Evolutionary conservation across 1,284 basidiomycete genomes (phyloP).

Genomic region (Pseudozyma flocculosa): DNA sequence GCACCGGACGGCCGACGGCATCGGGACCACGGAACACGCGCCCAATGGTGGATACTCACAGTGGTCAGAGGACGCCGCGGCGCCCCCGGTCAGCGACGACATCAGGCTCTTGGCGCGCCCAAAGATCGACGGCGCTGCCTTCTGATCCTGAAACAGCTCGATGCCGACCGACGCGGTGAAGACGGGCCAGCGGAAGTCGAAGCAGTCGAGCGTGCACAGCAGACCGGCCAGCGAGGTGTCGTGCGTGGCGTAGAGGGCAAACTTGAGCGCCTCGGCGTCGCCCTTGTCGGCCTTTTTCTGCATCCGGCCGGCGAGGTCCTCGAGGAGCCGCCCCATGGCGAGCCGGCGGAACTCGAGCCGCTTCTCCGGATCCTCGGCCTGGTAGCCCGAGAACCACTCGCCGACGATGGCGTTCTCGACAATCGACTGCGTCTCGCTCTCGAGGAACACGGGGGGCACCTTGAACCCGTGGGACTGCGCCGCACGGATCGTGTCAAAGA

Average conservation of each 20-base stretch:
- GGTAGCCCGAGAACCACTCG: slow-evolving; percentile 74
- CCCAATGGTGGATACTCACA: slow-evolving; percentile 1
- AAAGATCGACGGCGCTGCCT: slow-evolving; percentile 16
- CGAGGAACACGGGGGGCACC: slow-evolving; percentile 31
- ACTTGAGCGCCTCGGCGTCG: slow-evolving; percentile 33
- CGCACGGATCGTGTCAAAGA: slow-evolving; percentile 69
- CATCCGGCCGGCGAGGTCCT: slow-evolving; percentile 68
- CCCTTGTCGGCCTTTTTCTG: slow-evolving; percentile 26
- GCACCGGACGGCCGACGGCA: too few species aligned
- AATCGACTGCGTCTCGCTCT: slow-evolving; percentile 12
- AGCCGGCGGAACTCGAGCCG: slow-evolving; percentile 71
- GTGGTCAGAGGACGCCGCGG: slow-evolving; percentile 19
- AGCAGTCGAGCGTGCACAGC: slow-evolving; percentile 71
- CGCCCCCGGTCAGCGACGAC: slow-evolving; percentile 6
- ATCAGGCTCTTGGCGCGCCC: slow-evolving; percentile 1
- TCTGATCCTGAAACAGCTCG: slow-evolving; percentile 43
- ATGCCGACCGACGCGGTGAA: slow-evolving; percentile 46
- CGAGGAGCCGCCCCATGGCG: slow-evolving; percentile 73
- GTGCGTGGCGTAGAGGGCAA: slow-evolving; percentile 63
- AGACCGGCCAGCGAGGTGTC: slow-evolving; percentile 74
- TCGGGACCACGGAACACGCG: too few species aligned
- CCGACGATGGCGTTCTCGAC: slow-evolving; percentile 73
- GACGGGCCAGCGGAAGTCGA: slow-evolving; percentile 67
- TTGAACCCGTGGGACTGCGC: slow-evolving; percentile 70
- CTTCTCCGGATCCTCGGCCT: slow-evolving; percentile 22